Base-by-base conservation (phyloP, 306 rosid genomes). In the Bauhinia variegata region DNA sequence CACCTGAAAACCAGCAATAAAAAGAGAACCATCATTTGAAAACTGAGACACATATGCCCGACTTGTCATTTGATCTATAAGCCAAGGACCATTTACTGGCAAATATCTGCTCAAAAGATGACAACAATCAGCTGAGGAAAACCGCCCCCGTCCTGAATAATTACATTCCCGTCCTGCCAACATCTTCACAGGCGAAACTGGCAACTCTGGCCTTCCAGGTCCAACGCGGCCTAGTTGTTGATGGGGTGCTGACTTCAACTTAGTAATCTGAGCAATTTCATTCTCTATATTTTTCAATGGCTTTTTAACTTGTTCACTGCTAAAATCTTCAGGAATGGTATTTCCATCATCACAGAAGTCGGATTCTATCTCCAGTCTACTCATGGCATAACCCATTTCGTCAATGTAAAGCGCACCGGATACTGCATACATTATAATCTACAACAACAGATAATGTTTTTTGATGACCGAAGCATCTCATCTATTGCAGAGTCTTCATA, bases 41-140 rank as follows among this genome's bases (percentile, higher is more conserved):
- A 92, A 92, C 84, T 92, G 96, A 15, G 98, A 89, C 68, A 92
- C 93, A 67, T 89, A 92, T 3, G 89, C 96, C 63, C 96, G 88
- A 71, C 88, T 82, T 46, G 76, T 55, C 93, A 80, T 75, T 74
- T 83, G 91, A 54, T 86, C 96, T 3, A 92, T 73, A 41, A 76
- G 89, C 88, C 88, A 84, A 10, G 96, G 96, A 75, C 96, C 98
- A 65, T 87, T 87, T 36, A 86, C 91, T 2, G 98, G 98, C 79
- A 92, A 80, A 78, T 87, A 92, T 81, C 95, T 79, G 70, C 96
- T 88, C 75, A 84, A 80, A 63, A 92, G 79, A 78, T 89, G 96
- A 72, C 98, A 92, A 67, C 91, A 79, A 71, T 92, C 98, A 2
- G 95, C 89, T 9, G 91, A 78, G 41, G 98, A 89, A 85, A 92